phyloP scores from a whole-genome alignment of 176 grass and related monocot species.

The Oryza meridionalis region DNA sequence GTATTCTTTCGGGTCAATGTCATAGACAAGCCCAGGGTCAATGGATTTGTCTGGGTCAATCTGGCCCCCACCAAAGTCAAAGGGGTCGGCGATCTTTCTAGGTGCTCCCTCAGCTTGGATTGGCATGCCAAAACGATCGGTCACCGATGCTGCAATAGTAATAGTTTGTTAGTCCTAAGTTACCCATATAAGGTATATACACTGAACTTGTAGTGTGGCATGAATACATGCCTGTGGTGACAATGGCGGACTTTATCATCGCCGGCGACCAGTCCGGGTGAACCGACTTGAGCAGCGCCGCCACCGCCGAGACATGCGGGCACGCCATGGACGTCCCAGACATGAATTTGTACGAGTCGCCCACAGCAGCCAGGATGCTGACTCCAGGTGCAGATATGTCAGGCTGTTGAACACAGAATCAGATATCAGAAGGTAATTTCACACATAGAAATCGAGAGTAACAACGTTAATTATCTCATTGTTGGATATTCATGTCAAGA shows the following conservation, averaged over 20 bases:
- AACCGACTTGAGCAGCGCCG: conserved; percentile 25
- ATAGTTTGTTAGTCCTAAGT: background rate
- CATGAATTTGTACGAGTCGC: background rate
- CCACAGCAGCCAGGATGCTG: conserved; percentile 32
- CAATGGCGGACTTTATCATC: conserved; percentile 46
- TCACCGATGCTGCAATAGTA: conserved; percentile 5
- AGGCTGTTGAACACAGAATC: conserved; percentile 15
- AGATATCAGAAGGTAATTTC: too few relatives aligned
- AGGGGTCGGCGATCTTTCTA: conserved; percentile 26
- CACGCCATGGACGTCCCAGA: conserved; percentile 57
- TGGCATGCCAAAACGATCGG: conserved; percentile 12
- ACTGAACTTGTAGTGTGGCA: too few relatives aligned
- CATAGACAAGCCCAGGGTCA: conserved; percentile 32
- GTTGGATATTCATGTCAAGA: background rate
- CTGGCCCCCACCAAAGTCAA: conserved; percentile 33
- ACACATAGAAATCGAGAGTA: too few relatives aligned
- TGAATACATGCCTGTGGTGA: conserved; percentile 34
- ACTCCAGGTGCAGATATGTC: conserved; percentile 46
- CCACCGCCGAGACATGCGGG: conserved; percentile 47
- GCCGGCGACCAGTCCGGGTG: conserved; percentile 54
- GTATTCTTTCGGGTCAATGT: background rate
- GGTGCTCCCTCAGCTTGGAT: conserved; percentile 28
- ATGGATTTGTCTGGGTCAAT: background rate
- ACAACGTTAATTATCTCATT: too few relatives aligned
- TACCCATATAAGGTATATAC: too few relatives aligned